Evolutionary conservation across 2,329 filamentous ascomycete species (phyloP).

Genomic region (Penicillium brevicompactum): DNA sequence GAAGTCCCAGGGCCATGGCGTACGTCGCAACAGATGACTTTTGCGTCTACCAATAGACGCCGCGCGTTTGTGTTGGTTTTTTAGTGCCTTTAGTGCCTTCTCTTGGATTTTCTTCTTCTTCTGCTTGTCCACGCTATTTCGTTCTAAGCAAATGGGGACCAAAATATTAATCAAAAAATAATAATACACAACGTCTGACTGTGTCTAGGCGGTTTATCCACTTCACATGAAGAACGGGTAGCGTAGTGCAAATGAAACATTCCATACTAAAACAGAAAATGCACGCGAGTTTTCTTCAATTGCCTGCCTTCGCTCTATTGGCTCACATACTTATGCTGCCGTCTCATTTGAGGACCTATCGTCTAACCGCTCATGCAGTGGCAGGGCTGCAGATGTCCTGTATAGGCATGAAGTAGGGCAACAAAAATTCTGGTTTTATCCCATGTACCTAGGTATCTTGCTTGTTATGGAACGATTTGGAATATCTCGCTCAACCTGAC

Average conservation of each 20-base stretch:
- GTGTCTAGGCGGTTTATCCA: slow-evolving; percentile 1
- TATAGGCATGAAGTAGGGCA: neutral
- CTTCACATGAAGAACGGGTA: slow-evolving; percentile 3
- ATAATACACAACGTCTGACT: neutral
- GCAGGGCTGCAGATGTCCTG: slow-evolving; percentile 18
- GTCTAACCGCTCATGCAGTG: slow-evolving; percentile 18
- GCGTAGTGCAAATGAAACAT: slow-evolving; percentile 12
- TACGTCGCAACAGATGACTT: slow-evolving; percentile 25
- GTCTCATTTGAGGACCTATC: slow-evolving; percentile 20
- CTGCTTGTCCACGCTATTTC: neutral
- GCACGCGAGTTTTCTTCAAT: slow-evolving; percentile 10
- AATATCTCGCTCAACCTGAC: neutral
- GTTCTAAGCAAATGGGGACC: neutral
- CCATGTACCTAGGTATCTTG: neutral
- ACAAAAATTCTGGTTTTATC: neutral
- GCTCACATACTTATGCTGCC: slow-evolving; percentile 22
- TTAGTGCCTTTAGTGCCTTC: slow-evolving; percentile 1
- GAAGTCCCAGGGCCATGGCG: slow-evolving; percentile 20
- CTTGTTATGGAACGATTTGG: neutral
- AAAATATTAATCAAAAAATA: no score
- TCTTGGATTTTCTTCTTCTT: slow-evolving; percentile 1
- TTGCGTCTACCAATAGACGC: slow-evolving; percentile 28
- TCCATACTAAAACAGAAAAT: slow-evolving; percentile 16
- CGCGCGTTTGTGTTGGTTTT: slow-evolving; percentile 29
- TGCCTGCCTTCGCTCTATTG: slow-evolving; percentile 16